Evolutionary conservation across 345 rosid genomes (phyloP).

Genomic region (Fremontodendron californicum): DNA sequence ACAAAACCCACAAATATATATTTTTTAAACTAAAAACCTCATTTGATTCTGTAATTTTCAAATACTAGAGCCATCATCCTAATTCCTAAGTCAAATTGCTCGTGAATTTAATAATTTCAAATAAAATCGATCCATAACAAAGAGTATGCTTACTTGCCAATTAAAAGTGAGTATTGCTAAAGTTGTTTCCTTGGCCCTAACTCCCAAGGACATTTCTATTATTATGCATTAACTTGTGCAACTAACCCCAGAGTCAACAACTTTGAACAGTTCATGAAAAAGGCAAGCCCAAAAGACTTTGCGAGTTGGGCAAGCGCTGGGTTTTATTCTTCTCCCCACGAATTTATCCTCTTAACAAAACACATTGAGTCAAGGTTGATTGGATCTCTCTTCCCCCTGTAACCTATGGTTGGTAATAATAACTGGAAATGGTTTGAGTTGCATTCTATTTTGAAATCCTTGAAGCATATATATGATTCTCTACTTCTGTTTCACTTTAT

Average conservation of each 20-base stretch:
- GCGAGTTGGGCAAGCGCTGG: too few species aligned
- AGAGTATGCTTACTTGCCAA: background rate
- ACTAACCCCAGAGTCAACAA: background rate
- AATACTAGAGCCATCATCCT: background rate
- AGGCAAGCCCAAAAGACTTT: background rate
- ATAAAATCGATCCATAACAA: background rate
- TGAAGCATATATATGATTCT: background rate
- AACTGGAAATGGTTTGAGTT: background rate
- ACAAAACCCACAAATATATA: background rate
- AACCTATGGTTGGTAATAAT: background rate
- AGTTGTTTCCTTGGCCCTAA: background rate
- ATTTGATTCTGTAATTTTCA: background rate
- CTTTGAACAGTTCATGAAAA: background rate
- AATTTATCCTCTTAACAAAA: background rate
- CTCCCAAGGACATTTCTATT: background rate
- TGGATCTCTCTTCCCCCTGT: background rate
- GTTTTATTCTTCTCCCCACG: background rate
- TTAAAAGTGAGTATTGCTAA: background rate
- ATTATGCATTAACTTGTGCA: background rate
- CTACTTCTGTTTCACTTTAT: background rate
- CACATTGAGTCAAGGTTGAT: background rate
- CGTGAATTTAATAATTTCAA: background rate
- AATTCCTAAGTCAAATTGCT: background rate
- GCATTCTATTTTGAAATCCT: background rate
- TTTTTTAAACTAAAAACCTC: background rate